Evolutionary conservation across 2,329 filamentous ascomycete genomes (phyloP).

Genomic region (Colletotrichum plurivorum): DNA sequence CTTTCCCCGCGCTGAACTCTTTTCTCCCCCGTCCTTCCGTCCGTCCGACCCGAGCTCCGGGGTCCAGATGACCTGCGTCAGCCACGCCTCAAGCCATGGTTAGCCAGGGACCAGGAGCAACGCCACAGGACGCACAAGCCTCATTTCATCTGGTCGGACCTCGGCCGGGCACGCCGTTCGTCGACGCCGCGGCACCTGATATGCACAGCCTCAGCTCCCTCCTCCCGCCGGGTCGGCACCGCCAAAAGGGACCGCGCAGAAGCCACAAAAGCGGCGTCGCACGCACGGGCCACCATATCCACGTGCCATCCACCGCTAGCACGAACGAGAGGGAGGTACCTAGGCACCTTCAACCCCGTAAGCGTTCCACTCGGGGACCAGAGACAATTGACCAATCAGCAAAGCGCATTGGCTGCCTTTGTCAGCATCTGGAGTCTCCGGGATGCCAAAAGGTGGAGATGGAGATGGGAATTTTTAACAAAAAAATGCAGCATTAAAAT

Average conservation of each 20-base stretch:
- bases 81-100: not conserved
- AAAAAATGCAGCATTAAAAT: too few species aligned
- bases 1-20: not conserved
- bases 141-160: conserved; percentile 1
- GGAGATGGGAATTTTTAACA: too few species aligned
- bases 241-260: not conserved
- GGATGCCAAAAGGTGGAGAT: too few species aligned
- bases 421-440: too few species aligned
- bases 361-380: too few species aligned
- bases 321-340: not conserved
- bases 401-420: too few species aligned
- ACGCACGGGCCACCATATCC: not conserved
- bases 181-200: not conserved
- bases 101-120: not conserved
- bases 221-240: not conserved
- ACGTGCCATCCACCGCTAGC: not conserved
- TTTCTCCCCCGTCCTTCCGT: not conserved
- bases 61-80: not conserved
- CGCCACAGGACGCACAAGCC: not conserved
- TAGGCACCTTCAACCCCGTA: not conserved
- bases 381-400: not conserved
- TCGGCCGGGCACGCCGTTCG: conserved; percentile 12
- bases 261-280: not conserved
- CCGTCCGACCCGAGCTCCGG: not conserved
- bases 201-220: not conserved